Percentiles rank a stretch among this genome's conserved stretches.
Evolutionary conservation across 208 protist species (phyloP).

Genomic region (Crithidia thermophila): DNA sequence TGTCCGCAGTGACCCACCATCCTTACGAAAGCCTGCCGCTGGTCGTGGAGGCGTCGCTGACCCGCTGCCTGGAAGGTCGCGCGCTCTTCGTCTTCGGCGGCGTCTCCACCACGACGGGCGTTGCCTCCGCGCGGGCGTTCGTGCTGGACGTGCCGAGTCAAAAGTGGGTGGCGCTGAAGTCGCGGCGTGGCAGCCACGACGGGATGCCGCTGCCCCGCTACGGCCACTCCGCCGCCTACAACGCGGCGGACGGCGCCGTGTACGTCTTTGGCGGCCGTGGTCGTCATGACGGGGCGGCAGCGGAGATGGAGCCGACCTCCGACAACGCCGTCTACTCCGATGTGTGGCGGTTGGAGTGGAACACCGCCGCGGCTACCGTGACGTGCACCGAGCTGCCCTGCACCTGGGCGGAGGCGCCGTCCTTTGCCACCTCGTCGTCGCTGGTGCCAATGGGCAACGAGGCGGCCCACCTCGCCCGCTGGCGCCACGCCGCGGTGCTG

Average conservation of each 20-base stretch:
- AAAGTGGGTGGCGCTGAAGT: slow-evolving; percentile 22
- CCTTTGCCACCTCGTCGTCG: slow-evolving; percentile 9
- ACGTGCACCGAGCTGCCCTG: slow-evolving; percentile 22
- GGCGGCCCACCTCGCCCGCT: slow-evolving; percentile 32
- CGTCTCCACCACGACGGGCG: slow-evolving; percentile 17
- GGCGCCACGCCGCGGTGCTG: slow-evolving; percentile 60
- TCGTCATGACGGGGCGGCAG: slow-evolving; percentile 1
- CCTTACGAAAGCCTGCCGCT: slow-evolving; percentile 34
- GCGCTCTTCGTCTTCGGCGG: slow-evolving; percentile 52
- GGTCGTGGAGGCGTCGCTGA: slow-evolving; percentile 62
- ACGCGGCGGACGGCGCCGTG: slow-evolving; percentile 34
- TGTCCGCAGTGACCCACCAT: slow-evolving; percentile 52
- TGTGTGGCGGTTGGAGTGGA: slow-evolving; percentile 42
- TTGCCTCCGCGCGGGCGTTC: slow-evolving; percentile 16
- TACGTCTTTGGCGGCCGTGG: slow-evolving; percentile 76
- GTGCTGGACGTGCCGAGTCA: slow-evolving; percentile 18
- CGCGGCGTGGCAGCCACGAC: not conserved
- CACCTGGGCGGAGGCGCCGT: slow-evolving; percentile 13
- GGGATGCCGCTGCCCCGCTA: slow-evolving; percentile 32
- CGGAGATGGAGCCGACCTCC: not conserved
- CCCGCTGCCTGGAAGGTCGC: slow-evolving; percentile 50
- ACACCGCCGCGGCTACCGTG: not conserved
- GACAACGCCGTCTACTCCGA: slow-evolving; percentile 23
- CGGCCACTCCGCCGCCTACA: slow-evolving; percentile 65
- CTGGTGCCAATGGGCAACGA: not conserved